Percentiles rank a stretch among this genome's conserved stretches.
These are phyloP conservation scores for Drosera capensis DNA, from an alignment of 148 eudicot species.

Conservation along the genomic window DNA sequence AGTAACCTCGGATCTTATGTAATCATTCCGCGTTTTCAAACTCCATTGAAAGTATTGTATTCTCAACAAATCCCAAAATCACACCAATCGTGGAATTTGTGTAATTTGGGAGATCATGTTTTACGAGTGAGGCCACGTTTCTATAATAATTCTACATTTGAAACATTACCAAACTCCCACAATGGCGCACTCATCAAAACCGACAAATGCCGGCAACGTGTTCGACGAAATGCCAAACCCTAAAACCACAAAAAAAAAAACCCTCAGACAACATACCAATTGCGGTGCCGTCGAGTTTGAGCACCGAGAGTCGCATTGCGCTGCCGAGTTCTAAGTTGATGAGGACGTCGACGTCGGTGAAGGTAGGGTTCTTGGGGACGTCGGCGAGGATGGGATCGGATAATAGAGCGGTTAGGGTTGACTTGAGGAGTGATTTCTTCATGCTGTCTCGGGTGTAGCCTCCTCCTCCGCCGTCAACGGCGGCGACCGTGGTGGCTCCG, in stretches of 20 bases:
- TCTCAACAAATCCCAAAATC: too few relatives aligned
- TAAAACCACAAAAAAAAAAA: too few relatives aligned
- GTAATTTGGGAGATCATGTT: too few relatives aligned
- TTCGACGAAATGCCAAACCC: slow-evolving; percentile 17
- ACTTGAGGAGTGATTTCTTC: slow-evolving; percentile 56
- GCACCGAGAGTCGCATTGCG: slow-evolving; percentile 81
- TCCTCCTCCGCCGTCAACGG: neutral
- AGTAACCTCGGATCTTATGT: too few relatives aligned
- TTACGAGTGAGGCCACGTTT: too few relatives aligned
- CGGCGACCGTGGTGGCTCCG: slow-evolving; percentile 1
- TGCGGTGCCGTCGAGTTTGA: slow-evolving; percentile 57
- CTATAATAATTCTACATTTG: too few relatives aligned
- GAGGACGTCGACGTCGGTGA: slow-evolving; percentile 75
- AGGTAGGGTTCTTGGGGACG: slow-evolving; percentile 58
- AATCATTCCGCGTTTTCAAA: too few relatives aligned
- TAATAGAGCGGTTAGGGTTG: slow-evolving; percentile 51
- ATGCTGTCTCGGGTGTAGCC: slow-evolving; percentile 39
- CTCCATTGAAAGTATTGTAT: too few relatives aligned
- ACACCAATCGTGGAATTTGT: too few relatives aligned
- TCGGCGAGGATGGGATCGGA: slow-evolving; percentile 69
- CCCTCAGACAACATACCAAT: slow-evolving; percentile 34
- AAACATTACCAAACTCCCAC: too few relatives aligned
- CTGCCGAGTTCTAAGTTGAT: slow-evolving; percentile 86
- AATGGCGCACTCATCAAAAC: too few relatives aligned
- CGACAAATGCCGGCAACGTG: neutral